A percentile compares a stretch with the other conserved stretches of the same genome.
phyloP scores from a whole-genome alignment of 2,329 filamentous ascomycete genomes.

The Helminthosporium solani region DNA sequence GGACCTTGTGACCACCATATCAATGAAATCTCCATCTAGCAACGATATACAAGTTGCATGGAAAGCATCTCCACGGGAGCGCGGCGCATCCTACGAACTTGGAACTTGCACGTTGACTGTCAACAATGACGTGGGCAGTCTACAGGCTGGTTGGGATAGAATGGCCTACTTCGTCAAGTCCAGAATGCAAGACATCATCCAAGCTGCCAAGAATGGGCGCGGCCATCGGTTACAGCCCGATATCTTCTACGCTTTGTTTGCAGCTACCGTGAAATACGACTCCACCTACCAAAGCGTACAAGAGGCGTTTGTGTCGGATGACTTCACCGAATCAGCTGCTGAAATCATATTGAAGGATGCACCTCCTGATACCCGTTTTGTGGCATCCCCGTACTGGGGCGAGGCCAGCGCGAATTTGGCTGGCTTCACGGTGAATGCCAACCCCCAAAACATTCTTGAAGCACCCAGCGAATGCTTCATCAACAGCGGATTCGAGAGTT shows the following conservation, averaged over 20 bases:
- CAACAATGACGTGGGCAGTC: slow-evolving; percentile 4
- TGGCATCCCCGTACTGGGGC: slow-evolving; percentile 11
- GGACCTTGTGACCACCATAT: slow-evolving; percentile 6
- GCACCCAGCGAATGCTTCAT: background rate
- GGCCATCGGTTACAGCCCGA: slow-evolving; percentile 4
- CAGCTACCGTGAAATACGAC: slow-evolving; percentile 18
- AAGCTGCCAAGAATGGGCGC: background rate
- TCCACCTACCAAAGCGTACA: slow-evolving; percentile 14
- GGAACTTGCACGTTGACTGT: slow-evolving; percentile 8
- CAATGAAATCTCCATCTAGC: slow-evolving; percentile 10
- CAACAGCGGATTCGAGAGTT: background rate
- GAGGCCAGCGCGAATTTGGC: slow-evolving; percentile 14
- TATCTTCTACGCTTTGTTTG: slow-evolving; percentile 26
- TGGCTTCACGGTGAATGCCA: slow-evolving; percentile 16
- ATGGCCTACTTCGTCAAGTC: slow-evolving; percentile 3
- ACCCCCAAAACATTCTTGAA: background rate
- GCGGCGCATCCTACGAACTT: slow-evolving; percentile 7
- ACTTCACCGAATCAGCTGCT: slow-evolving; percentile 12
- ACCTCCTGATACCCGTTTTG: slow-evolving; percentile 6
- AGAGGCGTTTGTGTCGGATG: slow-evolving; percentile 15
- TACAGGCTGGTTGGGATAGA: slow-evolving; percentile 3
- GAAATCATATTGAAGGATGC: slow-evolving; percentile 1
- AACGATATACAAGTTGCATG: slow-evolving; percentile 6
- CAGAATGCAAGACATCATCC: background rate
- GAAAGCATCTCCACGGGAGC: slow-evolving; percentile 5